Base-by-base conservation (phyloP, 2,329 filamentous ascomycete genomes). In the Monosporascus sp. region DNA sequence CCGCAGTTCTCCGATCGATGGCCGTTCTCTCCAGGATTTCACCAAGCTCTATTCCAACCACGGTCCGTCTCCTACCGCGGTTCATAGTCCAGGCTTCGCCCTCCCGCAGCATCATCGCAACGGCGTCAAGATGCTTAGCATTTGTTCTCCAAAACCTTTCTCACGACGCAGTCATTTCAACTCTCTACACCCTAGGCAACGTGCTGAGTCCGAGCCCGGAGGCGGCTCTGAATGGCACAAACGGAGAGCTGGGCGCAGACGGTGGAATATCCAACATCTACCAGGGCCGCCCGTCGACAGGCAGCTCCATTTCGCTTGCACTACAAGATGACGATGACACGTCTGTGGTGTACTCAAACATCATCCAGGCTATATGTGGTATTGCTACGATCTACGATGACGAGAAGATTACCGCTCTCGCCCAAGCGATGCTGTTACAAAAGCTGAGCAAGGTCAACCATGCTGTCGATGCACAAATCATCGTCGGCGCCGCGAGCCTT, bases 361-460 rank as follows among this genome's bases (percentile, higher is more conserved):
- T 97, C n/a, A 85, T 97, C n/a, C 87, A 95, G 66, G 91, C 93
- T 0, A 93, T 99, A 56, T 93, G 95, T 53, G 86, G 86, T n/a
- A 90, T 99, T 67, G 91, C 94, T 1, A 83, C 81, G 22, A 86
- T 83, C 53, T 91, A 87, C 66, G 82, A 87, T 48, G 92, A 99
- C 64, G 86, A 91, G 55, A 96, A 97, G 72, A 96, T 99, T 51
- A 94, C 88, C 7, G 92, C 92, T 5, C 77, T 99, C 50, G 93
- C 92, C 2, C 88, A 97, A 63, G 95, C 91, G 1, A 97, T 99
- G 86, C 82, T 99, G 24, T 74, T 96, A n/a, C 94, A 99, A 66
- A 97, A 99, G 70, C 82, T 97, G 54, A 86, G 88, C 56, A 93
- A 94, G 70, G 84, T 97, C 52, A 94, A 84, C 64, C 78, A 82